phyloP scores from a whole-genome alignment of 129 eudicot species.

The Cynara cardunculus region DNA sequence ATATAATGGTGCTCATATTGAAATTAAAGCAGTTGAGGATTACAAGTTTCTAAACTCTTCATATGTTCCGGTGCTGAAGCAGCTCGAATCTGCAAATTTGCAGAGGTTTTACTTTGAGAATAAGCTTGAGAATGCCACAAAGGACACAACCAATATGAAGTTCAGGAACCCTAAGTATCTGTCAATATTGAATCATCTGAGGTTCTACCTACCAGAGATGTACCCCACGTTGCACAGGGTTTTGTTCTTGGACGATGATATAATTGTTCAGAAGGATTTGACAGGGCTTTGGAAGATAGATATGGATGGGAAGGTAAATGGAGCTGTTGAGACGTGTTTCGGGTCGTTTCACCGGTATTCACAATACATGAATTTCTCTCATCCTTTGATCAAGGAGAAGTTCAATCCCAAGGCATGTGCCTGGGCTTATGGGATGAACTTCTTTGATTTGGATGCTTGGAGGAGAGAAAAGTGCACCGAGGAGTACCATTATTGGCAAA shows the following conservation, averaged over 20 bases:
- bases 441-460: conserved; percentile 73
- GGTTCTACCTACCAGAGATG: conserved; percentile 74
- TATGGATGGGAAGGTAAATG: conserved; percentile 77
- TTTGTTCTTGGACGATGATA: conserved; percentile 75
- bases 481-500: conserved; percentile 72
- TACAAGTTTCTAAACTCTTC: conserved; percentile 67
- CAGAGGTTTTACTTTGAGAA: conserved; percentile 72
- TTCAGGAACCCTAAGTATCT: conserved; percentile 75
- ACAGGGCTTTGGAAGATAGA: conserved; percentile 75
- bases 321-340: conserved; percentile 74
- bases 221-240: conserved; percentile 73
- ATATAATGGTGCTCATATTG: conserved; percentile 67
- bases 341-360: conserved; percentile 64
- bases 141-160: conserved; percentile 72
- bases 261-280: conserved; percentile 67
- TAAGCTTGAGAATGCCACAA: conserved; percentile 69
- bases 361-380: conserved; percentile 65
- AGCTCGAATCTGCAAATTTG: conserved; percentile 70
- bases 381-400: conserved; percentile 55
- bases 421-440: conserved; percentile 76
- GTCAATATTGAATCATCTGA: conserved; percentile 62
- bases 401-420: conserved; percentile 70
- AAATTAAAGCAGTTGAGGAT: conserved; percentile 81
- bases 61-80: conserved; percentile 68
- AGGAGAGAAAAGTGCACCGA: conserved; percentile 67